Evolutionary conservation across 129 eudicot genomes (phyloP), one percentile per base, ranked within the genome.

Genomic region (Helianthus annuus): DNA sequence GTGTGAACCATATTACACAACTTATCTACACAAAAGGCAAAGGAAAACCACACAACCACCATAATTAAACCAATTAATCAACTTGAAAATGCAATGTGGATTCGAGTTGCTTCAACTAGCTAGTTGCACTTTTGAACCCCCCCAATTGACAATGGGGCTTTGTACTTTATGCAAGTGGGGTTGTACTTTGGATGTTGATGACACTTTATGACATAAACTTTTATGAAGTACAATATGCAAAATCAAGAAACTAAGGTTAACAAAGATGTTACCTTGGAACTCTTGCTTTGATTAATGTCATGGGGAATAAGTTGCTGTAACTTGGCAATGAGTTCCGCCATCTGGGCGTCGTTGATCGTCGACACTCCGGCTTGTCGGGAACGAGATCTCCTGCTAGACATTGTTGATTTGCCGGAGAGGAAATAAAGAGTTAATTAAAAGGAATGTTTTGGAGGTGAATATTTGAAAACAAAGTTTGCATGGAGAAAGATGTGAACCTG

Each of bases 341-440:
- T 88, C 66, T 94, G 98, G 48, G 89, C 96, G 40, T 94, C 98
- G 38, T 71, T 94, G 58, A 94, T 94, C 74, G 71, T 70, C 0
- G 89, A 62, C 10, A 51, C 70, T 36, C 88, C 83, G 36, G 92
- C 87, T 79, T 83, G 88, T 40, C 86, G 85, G 14, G 98, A 90
- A 66, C 96, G 89, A 46, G 98, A 86, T 77, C 98, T 88, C 75
- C 98, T 72, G 93, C 93, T 90, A 46, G 98, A 90, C 98, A 94
- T 93, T 79, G 70, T 66, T 4, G 24, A 34, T 63, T 38, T 5
- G 29, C 29, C 3, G 49, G 10, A 9, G 64, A 76, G 66, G 22
- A 19, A 19, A 19, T 19, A 34, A 80, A 1, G 56, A 16, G 55
- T 7, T 6, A 9, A 38, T 9, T 12, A 54, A 19, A 48, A 48